Evolutionary conservation across 1,284 basidiomycete genomes (phyloP).

Genomic region (Pisolithus thermaeus): DNA sequence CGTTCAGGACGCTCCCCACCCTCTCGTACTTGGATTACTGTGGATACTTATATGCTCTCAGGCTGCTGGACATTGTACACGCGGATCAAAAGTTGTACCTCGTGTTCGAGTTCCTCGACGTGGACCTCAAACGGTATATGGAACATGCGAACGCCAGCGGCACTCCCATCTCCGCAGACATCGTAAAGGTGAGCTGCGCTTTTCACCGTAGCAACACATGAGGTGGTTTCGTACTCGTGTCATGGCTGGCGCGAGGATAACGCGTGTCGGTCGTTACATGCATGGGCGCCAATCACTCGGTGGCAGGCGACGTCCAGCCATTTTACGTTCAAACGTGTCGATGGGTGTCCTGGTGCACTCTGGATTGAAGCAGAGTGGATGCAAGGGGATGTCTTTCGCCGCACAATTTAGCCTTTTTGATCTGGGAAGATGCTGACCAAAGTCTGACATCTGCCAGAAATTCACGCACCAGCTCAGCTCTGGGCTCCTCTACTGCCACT

Average conservation of each 20-base stretch:
- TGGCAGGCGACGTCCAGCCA: background rate
- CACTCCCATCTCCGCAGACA: slow-evolving; percentile 69
- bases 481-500: slow-evolving; percentile 93
- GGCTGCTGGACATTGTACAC: slow-evolving; percentile 94
- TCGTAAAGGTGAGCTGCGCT: slow-evolving; percentile 69
- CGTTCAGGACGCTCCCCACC: slow-evolving; percentile 20
- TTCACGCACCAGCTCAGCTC: slow-evolving; percentile 84
- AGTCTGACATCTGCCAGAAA: slow-evolving; percentile 51
- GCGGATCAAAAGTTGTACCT: slow-evolving; percentile 97
- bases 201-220: background rate
- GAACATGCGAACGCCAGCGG: slow-evolving; percentile 74
- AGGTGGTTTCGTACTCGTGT: slow-evolving; percentile 3
- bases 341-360: background rate
- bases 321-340: background rate
- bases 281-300: slow-evolving; percentile 2
- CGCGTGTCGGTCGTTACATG: slow-evolving; percentile 14
- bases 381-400: background rate
- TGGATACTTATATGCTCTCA: slow-evolving; percentile 26
- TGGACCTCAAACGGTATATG: slow-evolving; percentile 96
- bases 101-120: slow-evolving; percentile 93
- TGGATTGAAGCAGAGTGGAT: no score
- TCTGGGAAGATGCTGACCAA: background rate
- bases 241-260: slow-evolving; percentile 12
- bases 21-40: background rate
- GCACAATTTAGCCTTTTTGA: background rate